Base-by-base conservation (phyloP, 139 green algal genomes). In the Chlamydomonas sp. region DNA sequence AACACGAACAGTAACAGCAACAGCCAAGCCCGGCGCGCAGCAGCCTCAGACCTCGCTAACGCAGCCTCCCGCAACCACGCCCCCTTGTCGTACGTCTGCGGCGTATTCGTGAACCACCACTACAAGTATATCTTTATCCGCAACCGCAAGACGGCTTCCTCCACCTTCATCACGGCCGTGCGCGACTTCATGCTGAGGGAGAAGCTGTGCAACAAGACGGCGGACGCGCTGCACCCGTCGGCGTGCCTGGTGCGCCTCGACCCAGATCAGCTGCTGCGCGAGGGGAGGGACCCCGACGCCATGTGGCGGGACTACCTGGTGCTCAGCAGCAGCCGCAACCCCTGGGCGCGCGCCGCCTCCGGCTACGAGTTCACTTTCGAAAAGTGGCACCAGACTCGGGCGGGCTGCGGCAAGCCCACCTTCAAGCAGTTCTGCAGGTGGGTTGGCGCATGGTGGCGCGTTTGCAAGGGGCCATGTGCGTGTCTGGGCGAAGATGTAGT, bases 71-170 rank as follows among this genome's bases (percentile, higher is more conserved):
- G 31, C 31, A 49, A 49, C 31, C 31, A 49, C 31, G 73, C 83
- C 4, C 83, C 83, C 62, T 73, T 87, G n/a, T 87, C 83, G 14
- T 87, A 80, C 62, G 58, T 87, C 15, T 87, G 83, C 62, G 83
- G 83, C n/a, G 83, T 87, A 1, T 87, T 14, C 14, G 60, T 81
- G 1, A 75, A 67, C 61, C 83, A 72, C 31, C 58, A 4, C 62
- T 87, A 87, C 73, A 87, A 87, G 82, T 86, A 80, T 71, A 86
- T 86, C 1, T 86, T 86, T n/a, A 79, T 87, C 2, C 83, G 83
- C 73, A 87, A 87, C 83, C 83, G 83, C 5, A 87, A 87, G 63
- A 87, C 83, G 4, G 83, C 83, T 31, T 87, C 83, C 62, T 87
- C 83, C 31, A 87, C 83, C 31, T 87, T 87, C 62, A 17, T 87